Percentiles rank a stretch among this genome's conserved stretches.
phyloP scores from a whole-genome alignment of 2,329 filamentous ascomycete species.

The Didymella lethalis region DNA sequence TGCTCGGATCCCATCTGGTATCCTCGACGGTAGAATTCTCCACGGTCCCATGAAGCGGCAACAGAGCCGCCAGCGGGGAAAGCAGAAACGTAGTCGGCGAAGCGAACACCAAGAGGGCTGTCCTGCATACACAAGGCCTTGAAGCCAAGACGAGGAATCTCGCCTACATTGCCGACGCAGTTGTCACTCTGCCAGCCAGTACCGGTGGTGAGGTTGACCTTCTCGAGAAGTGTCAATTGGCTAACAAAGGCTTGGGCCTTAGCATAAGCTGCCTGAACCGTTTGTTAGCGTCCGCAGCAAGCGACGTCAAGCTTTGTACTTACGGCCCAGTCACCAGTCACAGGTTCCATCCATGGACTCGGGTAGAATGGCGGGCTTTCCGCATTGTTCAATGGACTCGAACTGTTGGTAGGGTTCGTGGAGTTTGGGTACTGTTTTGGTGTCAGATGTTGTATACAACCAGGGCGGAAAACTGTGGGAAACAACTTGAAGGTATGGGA shows the following conservation, averaged over 20 bases:
- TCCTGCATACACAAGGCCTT: constrained; percentile 86
- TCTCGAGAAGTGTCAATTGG: constrained; percentile 82
- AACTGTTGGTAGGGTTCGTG: constrained; percentile 36
- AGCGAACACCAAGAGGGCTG: constrained; percentile 79
- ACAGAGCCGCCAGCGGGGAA: constrained; percentile 81
- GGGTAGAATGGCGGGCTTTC: constrained; percentile 76
- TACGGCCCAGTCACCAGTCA: constrained; percentile 72
- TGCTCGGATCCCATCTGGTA: constrained; percentile 78
- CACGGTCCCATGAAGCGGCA: constrained; percentile 82
- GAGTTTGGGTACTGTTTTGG: constrained; percentile 43
- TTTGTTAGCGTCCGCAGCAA: neutral
- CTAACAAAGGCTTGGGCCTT: constrained; percentile 82
- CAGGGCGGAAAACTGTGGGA: constrained; percentile 26
- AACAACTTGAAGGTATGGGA: constrained; percentile 44
- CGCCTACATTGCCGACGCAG: constrained; percentile 74
- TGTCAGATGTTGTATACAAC: constrained; percentile 36
- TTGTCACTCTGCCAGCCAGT: constrained; percentile 68
- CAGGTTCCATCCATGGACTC: constrained; percentile 80
- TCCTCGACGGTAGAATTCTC: constrained; percentile 73
- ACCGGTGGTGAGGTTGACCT: constrained; percentile 94
- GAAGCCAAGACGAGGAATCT: constrained; percentile 74
- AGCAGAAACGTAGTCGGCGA: constrained; percentile 80
- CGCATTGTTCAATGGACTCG: constrained; percentile 38
- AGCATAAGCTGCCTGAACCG: constrained; percentile 66
- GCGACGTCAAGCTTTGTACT: neutral